Base-by-base conservation (phyloP, 441 rosid genomes). In the Theobroma grandiflorum region DNA sequence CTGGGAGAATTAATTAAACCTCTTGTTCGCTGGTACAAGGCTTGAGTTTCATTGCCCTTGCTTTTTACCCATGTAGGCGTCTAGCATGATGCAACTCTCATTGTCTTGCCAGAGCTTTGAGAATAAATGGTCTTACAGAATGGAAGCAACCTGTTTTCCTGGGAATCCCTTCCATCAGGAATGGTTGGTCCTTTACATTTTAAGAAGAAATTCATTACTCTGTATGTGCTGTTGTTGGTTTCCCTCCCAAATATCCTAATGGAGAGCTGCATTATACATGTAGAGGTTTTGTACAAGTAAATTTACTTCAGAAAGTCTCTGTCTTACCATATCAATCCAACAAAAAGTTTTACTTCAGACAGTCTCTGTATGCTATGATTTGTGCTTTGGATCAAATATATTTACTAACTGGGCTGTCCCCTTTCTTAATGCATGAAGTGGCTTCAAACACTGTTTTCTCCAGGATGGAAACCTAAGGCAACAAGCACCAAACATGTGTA, bases 401-500 rank as follows among this genome's bases (percentile, higher is more conserved):
- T 43, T 22, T 20, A n/a, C 20, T 67, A 43, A 43, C 50, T 14
- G 40, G 47, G 37, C n/a, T 11, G 42, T 59, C 52, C 33, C 52
- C 6, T 18, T 35, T 76, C 16, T 31, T n/a, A 71, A 65, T 72
- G 63, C 80, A 80, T 87, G 84, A 96, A 95, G 98, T 87, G 94
- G 95, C 84, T 92, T 68, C 93, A 93, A 82, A 81, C 89, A 2
- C 85, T 91, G 66, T 90, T 93, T 85, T 90, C 95, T n/a, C 93
- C 95, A 2, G 93, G 95, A 81, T 86, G 93, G 82, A 95, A 90
- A 86, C 80, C 76, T 1, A 92, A 89, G 84, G 75, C 80, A 3
- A 85, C 89, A 72, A 85, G 72, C 80, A 75, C 49, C 22, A 79
- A 85, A 70, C 98, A 95, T 84, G 86, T 52, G 18, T 93, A 90